These are phyloP conservation scores for Tetrapisispora arboricola DNA, from an alignment of 805 yeast genomes.

Conservation along the genomic window DNA sequence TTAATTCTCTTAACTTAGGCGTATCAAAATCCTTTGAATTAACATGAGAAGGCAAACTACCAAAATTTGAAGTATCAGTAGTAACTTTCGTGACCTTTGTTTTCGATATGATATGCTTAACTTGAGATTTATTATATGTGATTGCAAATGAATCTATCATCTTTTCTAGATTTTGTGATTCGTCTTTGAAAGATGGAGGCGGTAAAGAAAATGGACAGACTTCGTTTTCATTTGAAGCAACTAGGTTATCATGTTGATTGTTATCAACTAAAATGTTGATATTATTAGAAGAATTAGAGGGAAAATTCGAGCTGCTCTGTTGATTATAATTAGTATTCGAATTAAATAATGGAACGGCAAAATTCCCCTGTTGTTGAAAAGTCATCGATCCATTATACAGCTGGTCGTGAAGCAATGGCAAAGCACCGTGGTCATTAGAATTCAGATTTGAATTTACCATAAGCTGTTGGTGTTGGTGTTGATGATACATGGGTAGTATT, in stretches of 20 bases:
- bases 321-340: background rate
- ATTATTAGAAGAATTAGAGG: slow-evolving; percentile 1
- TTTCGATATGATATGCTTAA: slow-evolving; percentile 36
- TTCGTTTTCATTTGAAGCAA: slow-evolving; percentile 21
- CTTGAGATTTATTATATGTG: slow-evolving; percentile 18
- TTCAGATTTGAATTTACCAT: background rate
- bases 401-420: slow-evolving; percentile 27
- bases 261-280: background rate
- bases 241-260: background rate
- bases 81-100: slow-evolving; percentile 38
- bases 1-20: slow-evolving; percentile 74
- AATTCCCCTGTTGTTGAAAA: slow-evolving; percentile 26
- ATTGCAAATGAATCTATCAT: slow-evolving; percentile 19
- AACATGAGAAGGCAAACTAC: slow-evolving; percentile 68
- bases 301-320: too few species aligned
- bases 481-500: slow-evolving; percentile 35
- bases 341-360: slow-evolving; percentile 23
- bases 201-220: slow-evolving; percentile 29
- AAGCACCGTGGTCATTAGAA: slow-evolving; percentile 9
- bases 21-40: slow-evolving; percentile 69
- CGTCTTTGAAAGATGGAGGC: slow-evolving; percentile 19
- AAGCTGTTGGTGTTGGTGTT: slow-evolving; percentile 6
- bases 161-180: slow-evolving; percentile 10
- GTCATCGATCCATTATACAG: slow-evolving; percentile 26
- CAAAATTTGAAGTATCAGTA: slow-evolving; percentile 41